Percentiles rank a stretch among this genome's conserved stretches.
Evolutionary conservation across 192 early-diverging fungal species (phyloP).

Genomic region (Rhizoclosmatium globosum): DNA sequence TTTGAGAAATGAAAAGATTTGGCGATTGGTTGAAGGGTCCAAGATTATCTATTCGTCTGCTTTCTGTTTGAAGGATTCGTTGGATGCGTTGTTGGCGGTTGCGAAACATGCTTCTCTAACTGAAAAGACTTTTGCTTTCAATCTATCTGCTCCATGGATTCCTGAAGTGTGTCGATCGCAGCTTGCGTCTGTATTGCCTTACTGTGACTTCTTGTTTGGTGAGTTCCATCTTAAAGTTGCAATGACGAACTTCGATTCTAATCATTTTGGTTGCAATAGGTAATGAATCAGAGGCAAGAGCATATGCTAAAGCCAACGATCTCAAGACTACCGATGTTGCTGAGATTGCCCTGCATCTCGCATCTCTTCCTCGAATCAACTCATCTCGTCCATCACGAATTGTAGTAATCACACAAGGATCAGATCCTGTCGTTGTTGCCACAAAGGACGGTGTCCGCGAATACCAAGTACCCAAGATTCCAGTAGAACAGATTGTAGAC

Average conservation of each 20-base stretch:
- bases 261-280: not conserved
- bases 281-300: conserved; percentile 85
- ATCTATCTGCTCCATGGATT: conserved; percentile 88
- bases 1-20: conserved; percentile 66
- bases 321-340: conserved; percentile 71
- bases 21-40: conserved; percentile 79
- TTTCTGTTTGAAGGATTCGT: conserved; percentile 84
- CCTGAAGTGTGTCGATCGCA: conserved; percentile 80
- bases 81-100: conserved; percentile 73
- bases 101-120: conserved; percentile 78
- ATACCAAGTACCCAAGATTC: conserved; percentile 56
- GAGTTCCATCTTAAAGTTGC: not conserved
- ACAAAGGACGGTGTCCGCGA: conserved; percentile 52
- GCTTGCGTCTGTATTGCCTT: conserved; percentile 73
- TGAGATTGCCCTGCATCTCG: conserved; percentile 76
- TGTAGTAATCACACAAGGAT: conserved; percentile 86
- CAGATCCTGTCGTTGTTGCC: conserved; percentile 66
- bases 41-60: conserved; percentile 84
- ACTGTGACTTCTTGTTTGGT: conserved; percentile 85
- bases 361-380: conserved; percentile 74
- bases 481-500: conserved; percentile 78
- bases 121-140: conserved; percentile 82
- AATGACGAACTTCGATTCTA: not conserved
- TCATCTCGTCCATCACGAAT: conserved; percentile 62
- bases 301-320: conserved; percentile 71